phyloP scores from a whole-genome alignment of 2,329 filamentous ascomycete species.

The Aureobasidium melanogenum region DNA sequence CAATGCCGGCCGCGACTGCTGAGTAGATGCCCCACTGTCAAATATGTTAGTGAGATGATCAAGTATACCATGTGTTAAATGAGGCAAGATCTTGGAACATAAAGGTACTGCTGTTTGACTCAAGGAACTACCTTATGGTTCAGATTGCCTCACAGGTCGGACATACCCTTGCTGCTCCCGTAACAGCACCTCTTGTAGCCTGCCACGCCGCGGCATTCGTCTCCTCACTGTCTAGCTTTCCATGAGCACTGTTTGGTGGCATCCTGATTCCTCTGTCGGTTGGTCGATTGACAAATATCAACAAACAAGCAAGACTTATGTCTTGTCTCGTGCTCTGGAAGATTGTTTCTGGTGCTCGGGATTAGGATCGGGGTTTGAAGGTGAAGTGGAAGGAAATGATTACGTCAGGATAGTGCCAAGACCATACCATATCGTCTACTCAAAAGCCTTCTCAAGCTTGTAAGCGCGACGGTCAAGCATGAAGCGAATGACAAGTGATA shows the following conservation, averaged over 20 bases:
- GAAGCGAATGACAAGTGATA: no score
- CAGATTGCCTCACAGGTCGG: neutral
- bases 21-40: slow-evolving; percentile 58
- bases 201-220: slow-evolving; percentile 63
- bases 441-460: neutral
- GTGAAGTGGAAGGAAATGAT: neutral
- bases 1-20: slow-evolving; percentile 53
- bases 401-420: slow-evolving; percentile 2
- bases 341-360: neutral
- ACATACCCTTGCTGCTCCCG: slow-evolving; percentile 56
- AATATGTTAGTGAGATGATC: neutral
- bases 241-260: slow-evolving; percentile 31
- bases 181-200: slow-evolving; percentile 56
- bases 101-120: neutral
- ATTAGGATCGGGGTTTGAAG: slow-evolving; percentile 6
- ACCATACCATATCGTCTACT: neutral
- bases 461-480: neutral
- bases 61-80: neutral
- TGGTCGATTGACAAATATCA: neutral
- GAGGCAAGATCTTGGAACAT: neutral
- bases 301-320: neutral
- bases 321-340: neutral
- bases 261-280: neutral
- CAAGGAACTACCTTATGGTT: neutral
- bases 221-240: slow-evolving; percentile 55